Base-by-base conservation (phyloP, 345 rosid genomes). In the Excoecaria cochinchinensis region DNA sequence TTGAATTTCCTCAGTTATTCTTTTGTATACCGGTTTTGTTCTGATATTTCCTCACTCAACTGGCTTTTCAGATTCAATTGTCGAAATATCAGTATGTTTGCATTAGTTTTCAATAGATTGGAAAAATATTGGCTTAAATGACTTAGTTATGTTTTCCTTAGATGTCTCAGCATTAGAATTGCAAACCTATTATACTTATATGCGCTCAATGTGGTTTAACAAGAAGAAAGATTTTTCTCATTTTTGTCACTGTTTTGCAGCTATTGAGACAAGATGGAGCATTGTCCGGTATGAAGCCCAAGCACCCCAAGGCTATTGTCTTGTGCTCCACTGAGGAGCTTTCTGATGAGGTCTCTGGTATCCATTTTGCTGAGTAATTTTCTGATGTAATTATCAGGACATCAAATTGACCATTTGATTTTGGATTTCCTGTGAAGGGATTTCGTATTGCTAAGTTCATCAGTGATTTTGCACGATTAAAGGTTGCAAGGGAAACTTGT, bases 251-350 rank as follows among this genome's bases (percentile, higher is more conserved):
- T 66, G 6, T 64, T 21, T 42, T 44, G 50, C 69, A 66, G 69
- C 52, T 66, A 13, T 21, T 66, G 52, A 46, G 51, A 66, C 52
- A 22, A 66, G 69, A 66, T 66, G 69, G 44, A 25, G 69, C 36
- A 19, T 46, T n/a, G 31, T 66, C 69, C 13, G n/a, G 31, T 8
- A 66, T 66, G 69, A 66, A 66, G 69, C 31, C 36, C n/a, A 66
- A 66, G 52, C 52, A 66, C 15, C 69, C 69, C 12, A 66, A 44
- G 6, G 69, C 69, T 44, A 21, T 66, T 66, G 69, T 66, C 36
- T 66, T 66, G 14, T 66, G 53, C 51, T 16, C 52, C 31, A 66
- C 69, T 42, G 50, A 21, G 36, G 69, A 66, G 50, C 50, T 46
- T 11, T 66, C 36, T 21, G 69, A 66, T 11, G 69, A 66, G 69